Evolutionary conservation across 2,329 filamentous ascomycete species (phyloP), one percentile per base, ranked within the genome.

Genomic region (Trichoderma pleuroti): DNA sequence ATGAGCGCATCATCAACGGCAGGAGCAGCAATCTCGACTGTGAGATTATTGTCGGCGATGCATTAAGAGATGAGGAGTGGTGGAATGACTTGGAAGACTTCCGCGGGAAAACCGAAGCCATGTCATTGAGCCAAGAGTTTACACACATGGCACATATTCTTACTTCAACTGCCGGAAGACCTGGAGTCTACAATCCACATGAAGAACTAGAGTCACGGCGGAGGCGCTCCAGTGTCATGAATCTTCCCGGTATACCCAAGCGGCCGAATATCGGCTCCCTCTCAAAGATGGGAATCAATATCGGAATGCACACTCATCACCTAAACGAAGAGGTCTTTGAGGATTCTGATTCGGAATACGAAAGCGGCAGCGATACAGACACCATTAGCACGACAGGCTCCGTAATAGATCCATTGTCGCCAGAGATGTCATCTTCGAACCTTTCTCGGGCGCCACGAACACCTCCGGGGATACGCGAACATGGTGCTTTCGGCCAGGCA

Each of bases 1-100:
- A 97, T 76, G 90, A 94, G 73, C 84, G 89, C 32, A 92, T 97
- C 70, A 87, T 97, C 63, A 93, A 96, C 74, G 93, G 92, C 1
- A 84, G 86, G 26, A 76, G 82, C 24, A 80, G 85, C 14, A 84
- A 86, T 62, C 82, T 85, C 5, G 86, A 90, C 63, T 84, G 85
- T 4, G 85, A 89, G 56, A 83, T 86, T 18, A 82, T 88, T 11
- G 89, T 96, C 16, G 86, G 93, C 71, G 85, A 88, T 26, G 86
- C 89, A 5, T 81, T 97, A 16, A 86, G 87, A 73, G 87, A 90
- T 11, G 91, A 96, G 75, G 88, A 91, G 36, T 97, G 93, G 93
- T 97, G 93, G 93, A 86, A 90, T 62, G 91, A 94, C 54, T 82
- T 96, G 5, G 89, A 91, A 74, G 84, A 81, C 56, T 79, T 87